phyloP scores from a whole-genome alignment of 768 basidiomycete species.

The Boletus barrowsii region DNA sequence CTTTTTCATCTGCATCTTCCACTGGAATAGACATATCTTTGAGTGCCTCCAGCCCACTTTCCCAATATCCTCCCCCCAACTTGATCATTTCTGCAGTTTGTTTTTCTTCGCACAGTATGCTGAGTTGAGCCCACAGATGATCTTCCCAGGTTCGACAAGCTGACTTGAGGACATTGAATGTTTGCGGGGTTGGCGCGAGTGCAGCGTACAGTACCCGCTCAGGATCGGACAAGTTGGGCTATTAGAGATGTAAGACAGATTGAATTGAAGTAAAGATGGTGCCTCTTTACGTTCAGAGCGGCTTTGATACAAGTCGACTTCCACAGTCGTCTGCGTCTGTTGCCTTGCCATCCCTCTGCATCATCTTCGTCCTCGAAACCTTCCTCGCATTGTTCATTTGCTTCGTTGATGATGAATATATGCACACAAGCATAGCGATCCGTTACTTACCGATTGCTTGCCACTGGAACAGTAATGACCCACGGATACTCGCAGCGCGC shows the following conservation, averaged over 20 bases:
- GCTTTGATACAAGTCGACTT: slow-evolving; percentile 80
- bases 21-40: slow-evolving; percentile 35
- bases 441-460: slow-evolving; percentile 57
- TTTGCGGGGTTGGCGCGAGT: slow-evolving; percentile 69
- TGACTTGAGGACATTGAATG: slow-evolving; percentile 60
- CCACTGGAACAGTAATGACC: slow-evolving; percentile 78
- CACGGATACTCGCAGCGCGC: slow-evolving; percentile 87
- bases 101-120: slow-evolving; percentile 77
- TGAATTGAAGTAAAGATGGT: neutral
- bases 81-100: slow-evolving; percentile 65
- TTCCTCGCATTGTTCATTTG: slow-evolving; percentile 49
- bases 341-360: slow-evolving; percentile 64
- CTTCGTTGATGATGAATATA: slow-evolving; percentile 38
- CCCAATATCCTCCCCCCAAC: slow-evolving; percentile 78
- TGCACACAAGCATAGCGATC: neutral
- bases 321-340: slow-evolving; percentile 78
- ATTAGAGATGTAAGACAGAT: slow-evolving; percentile 6
- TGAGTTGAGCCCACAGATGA: slow-evolving; percentile 88
- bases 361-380: slow-evolving; percentile 42
- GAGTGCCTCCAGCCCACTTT: slow-evolving; percentile 50
- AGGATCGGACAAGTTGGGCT: slow-evolving; percentile 59
- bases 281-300: slow-evolving; percentile 61
- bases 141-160: slow-evolving; percentile 93
- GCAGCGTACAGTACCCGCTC: slow-evolving; percentile 90
- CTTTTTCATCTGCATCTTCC: slow-evolving; percentile 31